These are phyloP conservation scores for Leishmania major DNA, from an alignment of 208 protist genomes.

Conservation along the genomic window DNA sequence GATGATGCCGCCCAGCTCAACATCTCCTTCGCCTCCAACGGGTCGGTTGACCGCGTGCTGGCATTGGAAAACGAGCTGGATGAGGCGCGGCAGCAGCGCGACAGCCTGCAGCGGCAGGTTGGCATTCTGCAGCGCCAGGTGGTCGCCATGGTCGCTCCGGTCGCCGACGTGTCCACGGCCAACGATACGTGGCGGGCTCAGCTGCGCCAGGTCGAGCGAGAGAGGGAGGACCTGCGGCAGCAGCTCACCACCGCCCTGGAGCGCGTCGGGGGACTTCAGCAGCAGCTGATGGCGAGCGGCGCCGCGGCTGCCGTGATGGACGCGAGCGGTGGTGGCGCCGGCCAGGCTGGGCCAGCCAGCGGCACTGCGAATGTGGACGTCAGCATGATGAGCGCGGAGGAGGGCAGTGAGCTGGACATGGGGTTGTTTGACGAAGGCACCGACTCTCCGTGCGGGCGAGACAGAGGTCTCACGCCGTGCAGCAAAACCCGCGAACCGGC, in stretches of 20 bases:
- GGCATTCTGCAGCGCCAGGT: slow-evolving; percentile 62
- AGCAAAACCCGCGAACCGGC: slow-evolving; percentile 28
- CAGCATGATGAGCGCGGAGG: neutral
- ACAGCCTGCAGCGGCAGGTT: slow-evolving; percentile 60
- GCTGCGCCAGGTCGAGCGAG: slow-evolving; percentile 61
- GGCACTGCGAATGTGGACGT: neutral
- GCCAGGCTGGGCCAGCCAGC: neutral
- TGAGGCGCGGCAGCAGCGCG: slow-evolving; percentile 57
- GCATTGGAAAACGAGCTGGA: slow-evolving; percentile 73
- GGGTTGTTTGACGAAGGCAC: neutral
- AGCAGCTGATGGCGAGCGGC: slow-evolving; percentile 13
- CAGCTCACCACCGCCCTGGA: slow-evolving; percentile 47
- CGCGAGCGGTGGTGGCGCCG: neutral
- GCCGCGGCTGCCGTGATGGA: neutral
- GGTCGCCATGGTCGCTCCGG: slow-evolving; percentile 34
- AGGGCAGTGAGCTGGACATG: slow-evolving; percentile 17
- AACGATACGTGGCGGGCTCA: slow-evolving; percentile 52
- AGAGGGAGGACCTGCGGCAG: slow-evolving; percentile 55
- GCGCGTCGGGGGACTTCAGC: slow-evolving; percentile 29
- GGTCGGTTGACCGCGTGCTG: slow-evolving; percentile 64
- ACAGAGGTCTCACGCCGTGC: neutral
- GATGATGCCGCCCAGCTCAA: slow-evolving; percentile 31
- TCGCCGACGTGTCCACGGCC: slow-evolving; percentile 29
- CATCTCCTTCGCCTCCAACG: slow-evolving; percentile 63
- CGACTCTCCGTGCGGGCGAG: slow-evolving; percentile 3